Conservation (phyloP, 768 basidiomycete genomes). For the Russula ochroleuca region DNA sequence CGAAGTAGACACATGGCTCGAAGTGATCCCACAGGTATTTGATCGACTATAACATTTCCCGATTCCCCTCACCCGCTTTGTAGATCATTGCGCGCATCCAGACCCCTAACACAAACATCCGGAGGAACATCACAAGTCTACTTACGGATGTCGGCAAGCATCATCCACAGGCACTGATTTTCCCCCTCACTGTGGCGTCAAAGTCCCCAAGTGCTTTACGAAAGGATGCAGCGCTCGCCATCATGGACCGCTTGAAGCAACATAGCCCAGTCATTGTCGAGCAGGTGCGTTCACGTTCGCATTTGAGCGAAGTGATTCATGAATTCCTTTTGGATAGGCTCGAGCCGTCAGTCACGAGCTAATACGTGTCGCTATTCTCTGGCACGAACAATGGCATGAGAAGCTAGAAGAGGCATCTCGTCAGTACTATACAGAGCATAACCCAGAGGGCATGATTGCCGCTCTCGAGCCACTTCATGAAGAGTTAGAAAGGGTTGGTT, state of each 20-base stretch:
- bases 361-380: constrained; percentile 94
- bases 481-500: constrained; percentile 74
- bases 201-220: constrained; percentile 87
- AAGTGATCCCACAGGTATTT: constrained; percentile 93
- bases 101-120: constrained; percentile 82
- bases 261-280: constrained; percentile 84
- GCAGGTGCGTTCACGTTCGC: constrained; percentile 54
- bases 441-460: constrained; percentile 95
- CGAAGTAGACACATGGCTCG: constrained; percentile 96
- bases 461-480: constrained; percentile 90
- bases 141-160: constrained; percentile 91
- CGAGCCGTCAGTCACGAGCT: constrained; percentile 87
- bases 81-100: constrained; percentile 98
- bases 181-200: constrained; percentile 91
- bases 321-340: constrained; percentile 47
- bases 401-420: constrained; percentile 96
- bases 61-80: constrained; percentile 2
- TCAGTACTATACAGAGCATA: constrained; percentile 93
- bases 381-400: constrained; percentile 99
- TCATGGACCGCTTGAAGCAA: constrained; percentile 92
- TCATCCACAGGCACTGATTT: constrained; percentile 96
- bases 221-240: constrained; percentile 73
- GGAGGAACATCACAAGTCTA: constrained; percentile 82
- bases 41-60: background rate
- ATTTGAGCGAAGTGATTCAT: background rate